A percentile compares a stretch with the other conserved stretches of the same genome.
phyloP scores from a whole-genome alignment of 345 rosid species.

The Jatropha curcas region DNA sequence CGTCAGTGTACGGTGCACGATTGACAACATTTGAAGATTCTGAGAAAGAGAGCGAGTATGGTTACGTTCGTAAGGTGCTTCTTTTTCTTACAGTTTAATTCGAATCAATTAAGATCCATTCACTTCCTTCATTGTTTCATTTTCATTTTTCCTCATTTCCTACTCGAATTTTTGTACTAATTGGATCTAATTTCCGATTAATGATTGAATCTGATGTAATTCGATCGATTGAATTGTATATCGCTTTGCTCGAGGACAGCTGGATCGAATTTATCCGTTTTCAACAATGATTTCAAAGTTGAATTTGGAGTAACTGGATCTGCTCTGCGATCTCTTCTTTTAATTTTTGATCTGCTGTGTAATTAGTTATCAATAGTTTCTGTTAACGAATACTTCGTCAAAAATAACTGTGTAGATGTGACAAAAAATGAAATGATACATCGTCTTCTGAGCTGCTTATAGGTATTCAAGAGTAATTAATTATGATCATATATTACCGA shows the following conservation, averaged over 20 bases:
- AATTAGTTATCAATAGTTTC: no score
- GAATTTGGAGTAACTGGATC: not conserved
- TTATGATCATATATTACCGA: not conserved
- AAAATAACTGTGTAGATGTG: not conserved
- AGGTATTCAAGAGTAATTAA: not conserved
- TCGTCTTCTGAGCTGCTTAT: not conserved
- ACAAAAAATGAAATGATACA: not conserved
- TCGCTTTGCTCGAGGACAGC: not conserved
- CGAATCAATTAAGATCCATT: not conserved
- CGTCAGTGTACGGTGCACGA: conserved; percentile 78
- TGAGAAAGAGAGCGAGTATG: conserved; percentile 99
- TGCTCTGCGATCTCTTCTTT: conserved; percentile 7
- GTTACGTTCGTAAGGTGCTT: conserved; percentile 90
- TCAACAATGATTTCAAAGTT: not conserved
- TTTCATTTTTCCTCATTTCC: not conserved
- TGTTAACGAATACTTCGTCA: no score
- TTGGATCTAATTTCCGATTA: conserved; percentile 6
- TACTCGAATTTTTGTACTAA: not conserved
- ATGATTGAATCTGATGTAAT: not conserved
- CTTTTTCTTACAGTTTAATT: not conserved
- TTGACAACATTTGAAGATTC: conserved; percentile 92
- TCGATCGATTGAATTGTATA: not conserved
- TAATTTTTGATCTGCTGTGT: not conserved
- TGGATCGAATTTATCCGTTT: conserved; percentile 1
- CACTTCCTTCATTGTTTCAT: not conserved